Evolutionary conservation across 305 asterid species (phyloP).

Genomic region (Rubia balearica): DNA sequence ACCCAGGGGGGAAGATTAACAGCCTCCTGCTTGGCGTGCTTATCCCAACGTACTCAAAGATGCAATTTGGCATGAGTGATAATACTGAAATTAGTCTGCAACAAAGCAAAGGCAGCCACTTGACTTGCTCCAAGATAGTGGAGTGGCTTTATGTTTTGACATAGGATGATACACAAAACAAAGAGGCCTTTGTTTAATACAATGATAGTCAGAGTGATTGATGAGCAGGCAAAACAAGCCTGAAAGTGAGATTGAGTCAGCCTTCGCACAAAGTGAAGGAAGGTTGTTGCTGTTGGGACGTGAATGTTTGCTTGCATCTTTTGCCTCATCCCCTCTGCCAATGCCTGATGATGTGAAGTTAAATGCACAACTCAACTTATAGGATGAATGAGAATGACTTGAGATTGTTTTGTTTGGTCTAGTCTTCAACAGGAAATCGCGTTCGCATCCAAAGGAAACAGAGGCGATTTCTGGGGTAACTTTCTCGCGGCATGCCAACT

Average conservation of each 20-base stretch:
- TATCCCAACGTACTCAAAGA: too few relatives aligned
- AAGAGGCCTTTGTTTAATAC: neutral
- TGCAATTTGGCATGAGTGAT: too few relatives aligned
- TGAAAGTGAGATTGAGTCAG: conserved; percentile 83
- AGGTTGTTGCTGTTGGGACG: conserved; percentile 12
- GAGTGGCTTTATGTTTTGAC: too few relatives aligned
- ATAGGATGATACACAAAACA: neutral
- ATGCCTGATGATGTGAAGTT: neutral
- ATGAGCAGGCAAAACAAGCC: conserved; percentile 40
- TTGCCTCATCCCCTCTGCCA: conserved; percentile 34
- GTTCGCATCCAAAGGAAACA: conserved; percentile 83
- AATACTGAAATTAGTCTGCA: too few relatives aligned
- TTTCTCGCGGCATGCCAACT: conserved; percentile 99
- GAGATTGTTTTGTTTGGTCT: conserved; percentile 40
- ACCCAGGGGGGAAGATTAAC: too few relatives aligned
- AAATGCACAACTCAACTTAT: neutral
- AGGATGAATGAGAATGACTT: neutral
- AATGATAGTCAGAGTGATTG: too few relatives aligned
- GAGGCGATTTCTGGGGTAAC: conserved; percentile 92
- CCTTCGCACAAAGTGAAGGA: too few relatives aligned
- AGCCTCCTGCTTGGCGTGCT: too few relatives aligned
- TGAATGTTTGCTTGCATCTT: conserved; percentile 36
- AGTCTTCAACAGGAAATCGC: conserved; percentile 81
- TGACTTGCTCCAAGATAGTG: neutral
- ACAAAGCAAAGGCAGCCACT: neutral